Evolutionary conservation across 1,284 basidiomycete species (phyloP).

Genomic region (Melanopsichium pennsylvanicum): DNA sequence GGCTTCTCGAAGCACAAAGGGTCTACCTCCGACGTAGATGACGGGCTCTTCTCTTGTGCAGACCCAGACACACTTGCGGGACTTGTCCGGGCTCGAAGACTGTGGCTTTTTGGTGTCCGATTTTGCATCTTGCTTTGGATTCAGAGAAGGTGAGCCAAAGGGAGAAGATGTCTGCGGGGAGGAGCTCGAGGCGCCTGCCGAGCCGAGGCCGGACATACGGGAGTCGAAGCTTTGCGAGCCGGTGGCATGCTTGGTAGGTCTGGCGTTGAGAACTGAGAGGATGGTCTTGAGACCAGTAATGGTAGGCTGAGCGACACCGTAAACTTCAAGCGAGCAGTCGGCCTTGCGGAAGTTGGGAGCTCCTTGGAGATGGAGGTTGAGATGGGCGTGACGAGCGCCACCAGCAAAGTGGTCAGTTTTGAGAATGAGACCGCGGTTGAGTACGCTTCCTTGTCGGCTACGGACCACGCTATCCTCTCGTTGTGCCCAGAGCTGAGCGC

Average conservation of each 20-base stretch:
- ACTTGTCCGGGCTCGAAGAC: slow-evolving; percentile 20
- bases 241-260: slow-evolving; percentile 23
- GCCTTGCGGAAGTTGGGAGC: slow-evolving; percentile 91
- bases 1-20: slow-evolving; percentile 94
- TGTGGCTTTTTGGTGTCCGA: neutral
- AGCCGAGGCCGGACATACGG: slow-evolving; percentile 10
- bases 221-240: slow-evolving; percentile 23
- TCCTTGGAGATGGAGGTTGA: slow-evolving; percentile 87
- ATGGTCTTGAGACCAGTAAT: slow-evolving; percentile 91
- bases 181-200: slow-evolving; percentile 5
- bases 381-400: slow-evolving; percentile 43
- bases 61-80: slow-evolving; percentile 68
- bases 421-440: slow-evolving; percentile 87
- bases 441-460: slow-evolving; percentile 83
- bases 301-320: slow-evolving; percentile 81
- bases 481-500: slow-evolving; percentile 43
- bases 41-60: slow-evolving; percentile 81
- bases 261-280: slow-evolving; percentile 77
- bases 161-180: slow-evolving; percentile 13
- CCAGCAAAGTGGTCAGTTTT: slow-evolving; percentile 74
- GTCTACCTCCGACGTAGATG: slow-evolving; percentile 90
- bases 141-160: slow-evolving; percentile 9
- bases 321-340: slow-evolving; percentile 68
- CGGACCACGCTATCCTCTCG: slow-evolving; percentile 74
- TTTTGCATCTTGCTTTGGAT: neutral